Evolutionary conservation across 129 eudicot species (phyloP).

Genomic region (Centella asiatica): DNA sequence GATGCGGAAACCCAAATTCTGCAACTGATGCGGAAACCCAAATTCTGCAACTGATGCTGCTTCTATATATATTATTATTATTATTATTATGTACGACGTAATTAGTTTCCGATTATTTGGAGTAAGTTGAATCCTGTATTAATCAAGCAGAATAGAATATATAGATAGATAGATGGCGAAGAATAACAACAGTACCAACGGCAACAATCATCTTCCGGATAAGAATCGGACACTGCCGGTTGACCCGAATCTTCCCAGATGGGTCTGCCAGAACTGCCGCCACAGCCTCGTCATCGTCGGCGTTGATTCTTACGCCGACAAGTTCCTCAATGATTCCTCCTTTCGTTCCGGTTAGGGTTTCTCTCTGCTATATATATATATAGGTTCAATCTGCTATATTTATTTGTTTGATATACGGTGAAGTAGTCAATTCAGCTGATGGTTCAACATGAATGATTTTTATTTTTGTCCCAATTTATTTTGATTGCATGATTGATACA

Average conservation of each 20-base stretch:
- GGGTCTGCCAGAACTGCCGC: conserved; percentile 94
- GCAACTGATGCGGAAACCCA: too few relatives aligned
- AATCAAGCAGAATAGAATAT: too few relatives aligned
- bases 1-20: too few relatives aligned
- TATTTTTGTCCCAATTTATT: not conserved
- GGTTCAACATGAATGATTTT: not conserved
- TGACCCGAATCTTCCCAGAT: conserved; percentile 82
- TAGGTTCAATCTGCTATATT: not conserved
- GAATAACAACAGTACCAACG: conserved; percentile 25
- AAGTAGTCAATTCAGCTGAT: not conserved
- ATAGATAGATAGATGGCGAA: conserved; percentile 21
- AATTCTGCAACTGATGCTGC: too few relatives aligned
- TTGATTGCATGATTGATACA: not conserved
- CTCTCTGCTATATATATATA: not conserved
- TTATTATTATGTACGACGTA: too few relatives aligned
- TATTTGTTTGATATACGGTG: not conserved
- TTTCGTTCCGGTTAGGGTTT: conserved; percentile 49
- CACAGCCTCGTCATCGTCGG: conserved; percentile 75
- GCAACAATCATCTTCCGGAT: conserved; percentile 26
- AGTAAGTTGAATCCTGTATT: too few relatives aligned
- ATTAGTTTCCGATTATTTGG: too few relatives aligned
- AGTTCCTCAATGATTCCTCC: conserved; percentile 34
- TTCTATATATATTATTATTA: too few relatives aligned
- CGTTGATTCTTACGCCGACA: conserved; percentile 72
- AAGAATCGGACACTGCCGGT: conserved; percentile 64